Evolutionary conservation across 1,284 basidiomycete species (phyloP).

Genomic region (Melampsora americana): DNA sequence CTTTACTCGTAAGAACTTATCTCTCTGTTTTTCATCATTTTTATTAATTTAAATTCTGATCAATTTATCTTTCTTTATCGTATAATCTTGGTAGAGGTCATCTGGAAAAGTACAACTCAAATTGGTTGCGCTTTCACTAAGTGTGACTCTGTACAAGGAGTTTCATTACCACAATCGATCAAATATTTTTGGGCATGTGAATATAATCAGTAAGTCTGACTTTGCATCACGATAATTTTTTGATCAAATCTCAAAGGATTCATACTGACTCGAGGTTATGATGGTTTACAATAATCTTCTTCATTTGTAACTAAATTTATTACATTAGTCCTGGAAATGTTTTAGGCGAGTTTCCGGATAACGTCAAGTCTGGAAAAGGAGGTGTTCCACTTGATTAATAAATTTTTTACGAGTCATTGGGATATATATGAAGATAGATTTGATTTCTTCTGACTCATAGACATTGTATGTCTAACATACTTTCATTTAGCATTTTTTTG

Average conservation of each 20-base stretch:
- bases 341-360: neutral
- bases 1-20: neutral
- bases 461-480: no score
- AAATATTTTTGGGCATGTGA: neutral
- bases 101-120: constrained; percentile 30
- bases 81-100: constrained; percentile 27
- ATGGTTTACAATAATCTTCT: no score
- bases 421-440: no score
- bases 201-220: neutral
- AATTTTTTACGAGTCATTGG: no score
- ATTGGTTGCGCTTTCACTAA: constrained; percentile 17
- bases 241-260: neutral
- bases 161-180: neutral
- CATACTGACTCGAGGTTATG: neutral
- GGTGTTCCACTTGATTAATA: neutral
- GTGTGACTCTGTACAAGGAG: constrained; percentile 4
- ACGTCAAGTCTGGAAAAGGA: neutral
- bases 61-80: no score
- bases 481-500: no score
- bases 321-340: constrained; percentile 7
- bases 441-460: no score
- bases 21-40: neutral
- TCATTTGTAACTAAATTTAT: neutral
- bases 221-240: neutral
- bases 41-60: neutral